Percentiles rank a stretch among this genome's conserved stretches.
phyloP scores from a whole-genome alignment of 306 rosid species.

The Inga leiocalycina region DNA sequence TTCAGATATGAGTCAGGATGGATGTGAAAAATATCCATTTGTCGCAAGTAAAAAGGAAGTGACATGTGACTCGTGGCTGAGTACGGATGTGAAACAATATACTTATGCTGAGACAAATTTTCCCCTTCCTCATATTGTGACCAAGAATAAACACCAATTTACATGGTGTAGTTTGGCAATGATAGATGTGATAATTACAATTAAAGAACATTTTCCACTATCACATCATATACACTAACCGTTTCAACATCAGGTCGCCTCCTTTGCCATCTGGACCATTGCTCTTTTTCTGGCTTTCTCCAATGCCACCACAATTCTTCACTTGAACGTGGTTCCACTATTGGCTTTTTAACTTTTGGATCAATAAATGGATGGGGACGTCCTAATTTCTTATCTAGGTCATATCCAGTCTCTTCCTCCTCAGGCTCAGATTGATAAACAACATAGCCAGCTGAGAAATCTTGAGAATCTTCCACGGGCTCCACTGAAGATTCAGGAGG shows the following conservation, averaged over 20 bases:
- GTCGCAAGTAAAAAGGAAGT: neutral
- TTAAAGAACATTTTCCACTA: neutral
- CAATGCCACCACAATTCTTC: slow-evolving; percentile 98
- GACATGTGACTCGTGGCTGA: neutral
- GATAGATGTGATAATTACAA: neutral
- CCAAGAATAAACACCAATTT: neutral
- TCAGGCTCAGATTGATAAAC: slow-evolving; percentile 73
- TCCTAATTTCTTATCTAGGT: slow-evolving; percentile 71
- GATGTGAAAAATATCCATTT: neutral
- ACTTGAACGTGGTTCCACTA: slow-evolving; percentile 64
- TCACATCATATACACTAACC: slow-evolving; percentile 54
- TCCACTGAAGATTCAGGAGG: slow-evolving; percentile 56
- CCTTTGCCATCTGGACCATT: slow-evolving; percentile 99
- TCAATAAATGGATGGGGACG: slow-evolving; percentile 85
- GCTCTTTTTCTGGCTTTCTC: slow-evolving; percentile 86
- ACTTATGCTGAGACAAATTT: neutral
- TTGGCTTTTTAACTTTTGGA: slow-evolving; percentile 70
- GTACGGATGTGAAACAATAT: neutral
- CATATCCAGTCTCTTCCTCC: slow-evolving; percentile 66
- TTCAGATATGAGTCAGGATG: neutral
- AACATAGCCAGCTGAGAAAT: slow-evolving; percentile 67
- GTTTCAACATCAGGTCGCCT: slow-evolving; percentile 91
- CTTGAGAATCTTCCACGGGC: slow-evolving; percentile 59
- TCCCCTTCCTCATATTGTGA: neutral
- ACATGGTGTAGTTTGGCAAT: neutral